Conservation (phyloP, 1,139 yeast genomes). For the Saccharomyces pastorianus region DNA sequence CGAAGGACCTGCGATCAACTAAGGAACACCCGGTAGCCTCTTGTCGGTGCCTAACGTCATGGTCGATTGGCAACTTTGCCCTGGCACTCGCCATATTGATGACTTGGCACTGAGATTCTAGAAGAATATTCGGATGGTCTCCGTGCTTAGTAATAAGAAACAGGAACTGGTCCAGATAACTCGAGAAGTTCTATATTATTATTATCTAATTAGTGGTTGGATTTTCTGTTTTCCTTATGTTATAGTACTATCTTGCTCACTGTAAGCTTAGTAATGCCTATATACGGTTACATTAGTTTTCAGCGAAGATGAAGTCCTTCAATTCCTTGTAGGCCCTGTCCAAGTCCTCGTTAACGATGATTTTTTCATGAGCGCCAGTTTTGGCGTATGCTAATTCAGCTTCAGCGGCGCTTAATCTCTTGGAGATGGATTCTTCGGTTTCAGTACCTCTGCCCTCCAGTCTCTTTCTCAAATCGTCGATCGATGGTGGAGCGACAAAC, state of each 20-base stretch:
- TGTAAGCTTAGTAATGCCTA: neutral
- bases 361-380: conserved; percentile 85
- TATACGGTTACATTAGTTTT: conserved; percentile 1
- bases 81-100: too few species aligned
- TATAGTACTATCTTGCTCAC: neutral
- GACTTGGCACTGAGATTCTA: too few species aligned
- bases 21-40: too few species aligned
- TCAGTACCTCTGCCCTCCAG: conserved; percentile 90
- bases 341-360: conserved; percentile 84
- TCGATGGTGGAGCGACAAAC: conserved; percentile 87
- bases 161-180: too few species aligned
- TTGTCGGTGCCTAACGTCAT: too few species aligned
- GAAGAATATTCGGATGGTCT: too few species aligned
- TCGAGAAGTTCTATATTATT: neutral
- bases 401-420: conserved; percentile 78
- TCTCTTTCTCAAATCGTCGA: conserved; percentile 65
- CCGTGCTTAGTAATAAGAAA: too few species aligned
- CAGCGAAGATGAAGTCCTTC: conserved; percentile 58
- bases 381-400: conserved; percentile 83
- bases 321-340: conserved; percentile 80
- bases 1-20: too few species aligned
- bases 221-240: neutral
- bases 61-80: too few species aligned
- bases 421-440: conserved; percentile 70
- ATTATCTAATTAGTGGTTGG: neutral